Evolutionary conservation across 148 eudicot genomes (phyloP), one percentile per base, ranked within the genome.

Genomic region (Vaccinium vitisidaea): DNA sequence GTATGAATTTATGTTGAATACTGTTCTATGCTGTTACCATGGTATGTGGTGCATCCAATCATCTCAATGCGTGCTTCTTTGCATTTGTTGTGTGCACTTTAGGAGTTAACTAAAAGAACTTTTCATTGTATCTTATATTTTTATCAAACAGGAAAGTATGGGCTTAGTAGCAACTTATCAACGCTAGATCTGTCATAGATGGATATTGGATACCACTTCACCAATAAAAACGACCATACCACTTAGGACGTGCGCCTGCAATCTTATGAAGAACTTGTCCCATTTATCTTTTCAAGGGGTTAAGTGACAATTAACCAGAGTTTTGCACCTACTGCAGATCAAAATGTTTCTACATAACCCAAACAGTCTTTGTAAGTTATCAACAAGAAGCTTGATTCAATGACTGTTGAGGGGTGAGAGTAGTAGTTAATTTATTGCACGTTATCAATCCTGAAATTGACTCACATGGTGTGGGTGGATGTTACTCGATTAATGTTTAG

Each of bases 51-150:
- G 55, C 14, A 13, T 80, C 6, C n/a, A 63, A 8, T 80, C 27
- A 2, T 16, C 25, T 27, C 5, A 58, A 3, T 46, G 49, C 15
- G 25, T 53, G 54, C 55, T 11, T 84, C 27, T 2, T 75, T 32
- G 13, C 77, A 79, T 74, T 79, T 32, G 25, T 46, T 75, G 80
- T 49, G 80, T 76, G 70, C 30, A 8, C 11, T 52, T 80, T 50
- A 65, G 11, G 48, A 81, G 75, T 74, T 3, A 18, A n/a, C 46
- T 84, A 58, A 48, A 81, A 59, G 75, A 75, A 81, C 49, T 54
- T 19, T 21, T 53, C 7, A 27, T 25, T 27, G 15, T 67, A 25
- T 67, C 16, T 27, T 43, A 0, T 43, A 43, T 43, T 43, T 6
- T 43, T 25, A 27, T 12, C 73, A 43, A 54, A 13, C 70, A 25